Base-by-base conservation (phyloP, 2,329 filamentous ascomycete species). In the Aspergillus tamarii region DNA sequence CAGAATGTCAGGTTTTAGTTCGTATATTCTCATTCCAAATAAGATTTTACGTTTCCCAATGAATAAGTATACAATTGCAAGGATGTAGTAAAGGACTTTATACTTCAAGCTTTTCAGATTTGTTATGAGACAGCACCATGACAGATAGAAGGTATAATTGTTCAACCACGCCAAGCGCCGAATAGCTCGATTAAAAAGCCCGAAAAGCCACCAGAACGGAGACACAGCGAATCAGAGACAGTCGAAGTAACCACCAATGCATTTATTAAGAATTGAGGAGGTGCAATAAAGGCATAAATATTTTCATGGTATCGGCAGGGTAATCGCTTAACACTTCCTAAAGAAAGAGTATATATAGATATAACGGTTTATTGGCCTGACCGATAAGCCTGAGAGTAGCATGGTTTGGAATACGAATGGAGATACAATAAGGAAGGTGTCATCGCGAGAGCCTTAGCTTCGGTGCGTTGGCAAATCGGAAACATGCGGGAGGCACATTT, bases 61-160 rank as follows among this genome's bases (percentile, higher is more conserved):
- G 0, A 5, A n/a, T 10, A n/a, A n/a, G 3, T 14, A 41, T 19
- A 1, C 0, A 41, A 10, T 9, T 41, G 2, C 2, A 36, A 36
- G 14, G 6, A 14, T 36, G 14, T 14, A 14, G 5, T 16, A 16
- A 6, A 16, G 16, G 34, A 1, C 14, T 4, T 16, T 5, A 14
- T 3, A 14, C 12, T 36, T 6, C 6, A 14, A 11, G 11, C 2
- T 34, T 32, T 32, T 34, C 32, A 34, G 4, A 12, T 12, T 5
- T 2, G 11, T 34, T 11, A 34, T 12, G 4, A 34, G 10, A 34
- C 12, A 14, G 34, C 14, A 14, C 34, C 16, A 7, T 36, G 3
- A 7, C 34, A 7, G 14, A 41, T n/a, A 19, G 12, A 41, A 4
- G 19, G 39, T n/a, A 9, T 1, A n/a, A 9, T n/a, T 1, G 34